Base-by-base conservation (phyloP, 2,329 filamentous ascomycete genomes). In the Pyrenophora graminea region DNA sequence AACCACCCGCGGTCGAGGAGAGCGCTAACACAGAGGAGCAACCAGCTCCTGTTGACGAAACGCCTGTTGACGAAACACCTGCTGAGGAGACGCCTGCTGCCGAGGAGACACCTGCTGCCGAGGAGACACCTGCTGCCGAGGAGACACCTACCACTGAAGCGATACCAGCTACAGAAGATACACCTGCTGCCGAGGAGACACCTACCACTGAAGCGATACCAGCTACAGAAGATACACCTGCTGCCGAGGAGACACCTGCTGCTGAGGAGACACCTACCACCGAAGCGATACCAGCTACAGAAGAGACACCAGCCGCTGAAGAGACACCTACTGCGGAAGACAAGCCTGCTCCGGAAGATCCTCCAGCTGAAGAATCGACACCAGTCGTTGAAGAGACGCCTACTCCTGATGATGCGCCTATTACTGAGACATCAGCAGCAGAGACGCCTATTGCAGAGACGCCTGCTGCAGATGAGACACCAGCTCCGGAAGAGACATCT, bases 1-100 rank as follows among this genome's bases (percentile, higher is more conserved):
- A 51, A 15, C 36, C 30, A 23, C 23, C 45, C 10, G 36, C 13
- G 18, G 45, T 15, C 10, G 41, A 48, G 30, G 44, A 52, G 15
- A 10, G 19, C 6, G 30, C 2, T 34, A 18, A 12, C 17, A n/a
- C 31, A 6, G 39, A 33, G 9, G 39, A 33, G 9, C 10, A 15
- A 9, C 17, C 17, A 4, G 17, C n/a, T 15, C 15, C 15, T 33
- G 44, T 33, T 12, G 33, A 44, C 39, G 40, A 44, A 19, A 13
- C 33, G 31, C 39, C 17, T 33, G 44, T 33, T 12, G 33, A 44
- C 39, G 40, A 44, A 19, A 13, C 33, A 32, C 39, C 19, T 6
- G 25, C 15, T 8, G 51, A 30, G 10, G 39, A 32, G 27, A 9
- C 10, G 2, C 2, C 10, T 12, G 27, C 4, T 30, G 23, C 6